Evolutionary conservation across 257 asterid genomes (phyloP).

Genomic region (Gentiana straminea): DNA sequence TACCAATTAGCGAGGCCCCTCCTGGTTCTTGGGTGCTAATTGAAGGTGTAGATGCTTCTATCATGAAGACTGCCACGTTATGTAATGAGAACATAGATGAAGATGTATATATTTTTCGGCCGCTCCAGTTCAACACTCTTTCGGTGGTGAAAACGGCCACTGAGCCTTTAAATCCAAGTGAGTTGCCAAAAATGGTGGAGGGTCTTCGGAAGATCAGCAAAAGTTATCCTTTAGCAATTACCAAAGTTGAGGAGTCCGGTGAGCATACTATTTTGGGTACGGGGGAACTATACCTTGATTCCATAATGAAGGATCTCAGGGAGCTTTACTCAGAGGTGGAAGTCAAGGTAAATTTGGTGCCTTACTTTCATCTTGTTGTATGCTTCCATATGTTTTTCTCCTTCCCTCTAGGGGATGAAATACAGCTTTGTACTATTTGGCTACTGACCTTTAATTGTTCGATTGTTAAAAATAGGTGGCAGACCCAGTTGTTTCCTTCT

Average conservation of each 20-base stretch:
- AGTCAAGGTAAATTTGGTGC: slow-evolving; percentile 60
- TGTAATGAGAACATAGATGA: slow-evolving; percentile 76
- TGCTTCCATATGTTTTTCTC: not conserved
- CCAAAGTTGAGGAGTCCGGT: slow-evolving; percentile 96
- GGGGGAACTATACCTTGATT: slow-evolving; percentile 89
- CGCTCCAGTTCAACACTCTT: slow-evolving; percentile 93
- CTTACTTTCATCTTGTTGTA: not conserved
- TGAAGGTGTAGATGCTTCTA: slow-evolving; percentile 99
- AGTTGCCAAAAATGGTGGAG: slow-evolving; percentile 98
- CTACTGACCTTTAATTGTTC: slow-evolving; percentile 3
- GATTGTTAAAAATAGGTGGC: slow-evolving; percentile 50
- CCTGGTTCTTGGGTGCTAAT: slow-evolving; percentile 99
- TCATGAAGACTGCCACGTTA: slow-evolving; percentile 95
- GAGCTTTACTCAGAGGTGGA: slow-evolving; percentile 98
- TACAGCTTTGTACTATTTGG: too few species aligned
- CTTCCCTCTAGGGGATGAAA: not conserved
- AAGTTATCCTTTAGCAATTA: slow-evolving; percentile 95
- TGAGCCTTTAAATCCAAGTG: slow-evolving; percentile 95
- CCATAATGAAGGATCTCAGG: slow-evolving; percentile 96
- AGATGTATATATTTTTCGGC: slow-evolving; percentile 79
- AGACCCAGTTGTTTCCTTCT: slow-evolving; percentile 96
- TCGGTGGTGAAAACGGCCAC: slow-evolving; percentile 98
- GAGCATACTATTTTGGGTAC: slow-evolving; percentile 97
- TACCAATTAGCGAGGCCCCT: slow-evolving; percentile 88
- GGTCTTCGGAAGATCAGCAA: slow-evolving; percentile 97